These are phyloP conservation scores for Fagopyrum homotropicum DNA, from an alignment of 148 eudicot species.

Conservation along the genomic window DNA sequence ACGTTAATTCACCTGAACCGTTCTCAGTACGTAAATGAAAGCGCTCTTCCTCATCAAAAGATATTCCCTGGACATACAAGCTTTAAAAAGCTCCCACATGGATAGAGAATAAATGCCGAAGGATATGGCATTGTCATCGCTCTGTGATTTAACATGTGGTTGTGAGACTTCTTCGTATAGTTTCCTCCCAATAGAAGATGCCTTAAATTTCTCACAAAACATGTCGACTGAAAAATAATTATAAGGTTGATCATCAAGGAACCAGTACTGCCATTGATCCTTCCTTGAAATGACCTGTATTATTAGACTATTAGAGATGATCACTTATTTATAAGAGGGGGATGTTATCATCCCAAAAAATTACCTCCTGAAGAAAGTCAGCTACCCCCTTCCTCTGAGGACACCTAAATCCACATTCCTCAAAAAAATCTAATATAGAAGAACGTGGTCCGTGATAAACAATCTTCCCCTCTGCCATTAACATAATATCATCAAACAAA, in stretches of 20 bases:
- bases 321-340: background rate
- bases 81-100: slow-evolving; percentile 55
- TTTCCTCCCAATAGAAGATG: slow-evolving; percentile 37
- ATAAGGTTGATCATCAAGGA: slow-evolving; percentile 24
- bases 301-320: background rate
- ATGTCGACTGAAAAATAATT: slow-evolving; percentile 37
- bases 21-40: slow-evolving; percentile 60
- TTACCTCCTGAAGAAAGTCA: slow-evolving; percentile 89
- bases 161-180: slow-evolving; percentile 38
- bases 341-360: background rate
- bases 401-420: slow-evolving; percentile 62
- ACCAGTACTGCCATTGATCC: slow-evolving; percentile 79
- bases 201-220: slow-evolving; percentile 43
- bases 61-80: slow-evolving; percentile 69
- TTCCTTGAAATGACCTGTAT: slow-evolving; percentile 61
- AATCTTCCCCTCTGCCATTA: slow-evolving; percentile 84
- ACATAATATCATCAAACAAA: slow-evolving; percentile 76
- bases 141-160: slow-evolving; percentile 38
- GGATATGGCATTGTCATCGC: slow-evolving; percentile 42
- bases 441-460: slow-evolving; percentile 69
- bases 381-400: slow-evolving; percentile 82
- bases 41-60: slow-evolving; percentile 72
- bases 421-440: slow-evolving; percentile 43
- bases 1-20: slow-evolving; percentile 37
- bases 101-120: slow-evolving; percentile 43